Conservation (phyloP, 371 early-diverging fungal species). For the Circinella umbellata region DNA sequence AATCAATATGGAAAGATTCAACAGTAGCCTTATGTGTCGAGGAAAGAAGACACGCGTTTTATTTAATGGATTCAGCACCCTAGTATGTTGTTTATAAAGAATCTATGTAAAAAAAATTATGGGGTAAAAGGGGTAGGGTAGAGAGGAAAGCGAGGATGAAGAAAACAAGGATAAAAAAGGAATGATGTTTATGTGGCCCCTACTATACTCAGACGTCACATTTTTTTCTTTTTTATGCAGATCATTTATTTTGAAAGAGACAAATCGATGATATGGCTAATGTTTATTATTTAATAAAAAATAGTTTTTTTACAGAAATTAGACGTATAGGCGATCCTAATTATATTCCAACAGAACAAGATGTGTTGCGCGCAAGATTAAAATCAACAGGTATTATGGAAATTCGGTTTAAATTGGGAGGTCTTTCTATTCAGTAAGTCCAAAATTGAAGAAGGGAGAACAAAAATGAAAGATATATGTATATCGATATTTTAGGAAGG, state of each 20-base stretch:
- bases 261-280: too few relatives aligned
- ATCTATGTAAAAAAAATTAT: background rate
- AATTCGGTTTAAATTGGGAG: slow-evolving; percentile 68
- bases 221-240: background rate
- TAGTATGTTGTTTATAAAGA: slow-evolving; percentile 25
- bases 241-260: background rate
- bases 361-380: slow-evolving; percentile 82
- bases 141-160: background rate
- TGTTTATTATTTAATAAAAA: too few relatives aligned
- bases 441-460: background rate
- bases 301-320: slow-evolving; percentile 67
- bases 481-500: background rate
- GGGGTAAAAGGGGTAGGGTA: too few relatives aligned
- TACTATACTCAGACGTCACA: background rate
- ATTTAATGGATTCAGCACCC: slow-evolving; percentile 77
- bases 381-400: slow-evolving; percentile 87
- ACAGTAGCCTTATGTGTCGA: slow-evolving; percentile 58
- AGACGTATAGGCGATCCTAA: slow-evolving; percentile 59
- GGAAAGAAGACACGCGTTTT: slow-evolving; percentile 64
- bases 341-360: slow-evolving; percentile 71
- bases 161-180: background rate
- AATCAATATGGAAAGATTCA: slow-evolving; percentile 67
- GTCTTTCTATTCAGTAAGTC: slow-evolving; percentile 70
- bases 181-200: background rate
- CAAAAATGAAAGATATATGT: background rate